Percentiles rank a stretch among this genome's conserved stretches.
Conservation (phyloP, 2,329 filamentous ascomycete species). For the Fusarium xylarioides region DNA sequence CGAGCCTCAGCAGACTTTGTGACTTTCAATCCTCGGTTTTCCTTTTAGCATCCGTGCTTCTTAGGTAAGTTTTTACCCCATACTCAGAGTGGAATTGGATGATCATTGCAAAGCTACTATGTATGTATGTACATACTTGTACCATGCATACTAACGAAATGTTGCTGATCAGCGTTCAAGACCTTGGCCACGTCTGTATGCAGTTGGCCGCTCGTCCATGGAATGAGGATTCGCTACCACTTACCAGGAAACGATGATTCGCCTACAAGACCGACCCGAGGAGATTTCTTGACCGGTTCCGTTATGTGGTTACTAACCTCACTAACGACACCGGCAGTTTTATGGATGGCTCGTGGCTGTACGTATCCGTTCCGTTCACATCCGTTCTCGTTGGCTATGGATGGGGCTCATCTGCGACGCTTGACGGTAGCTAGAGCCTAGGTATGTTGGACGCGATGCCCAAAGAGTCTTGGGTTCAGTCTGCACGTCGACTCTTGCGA, state of each 20-base stretch:
- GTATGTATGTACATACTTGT: not conserved
- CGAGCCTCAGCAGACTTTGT: not conserved
- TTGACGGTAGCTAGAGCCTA: not conserved
- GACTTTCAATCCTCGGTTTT: not conserved
- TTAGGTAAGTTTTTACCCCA: slow-evolving; percentile 21
- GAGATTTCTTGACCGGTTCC: slow-evolving; percentile 6
- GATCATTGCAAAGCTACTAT: slow-evolving; percentile 9
- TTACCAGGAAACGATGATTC: slow-evolving; percentile 10
- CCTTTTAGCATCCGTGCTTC: slow-evolving; percentile 6
- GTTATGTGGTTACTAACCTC: slow-evolving; percentile 5
- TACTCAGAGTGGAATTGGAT: slow-evolving; percentile 23
- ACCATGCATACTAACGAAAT: not conserved
- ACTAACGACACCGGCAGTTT: slow-evolving; percentile 17
- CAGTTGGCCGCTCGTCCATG: not conserved
- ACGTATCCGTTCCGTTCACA: not conserved
- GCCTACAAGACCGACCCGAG: not conserved
- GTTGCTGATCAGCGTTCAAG: slow-evolving; percentile 8
- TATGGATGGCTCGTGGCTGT: not conserved
- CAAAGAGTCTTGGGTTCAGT: slow-evolving; percentile 29
- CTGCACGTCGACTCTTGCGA: slow-evolving; percentile 34
- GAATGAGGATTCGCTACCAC: slow-evolving; percentile 15
- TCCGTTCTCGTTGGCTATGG: slow-evolving; percentile 17
- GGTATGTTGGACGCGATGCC: slow-evolving; percentile 20
- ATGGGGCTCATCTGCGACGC: slow-evolving; percentile 19
- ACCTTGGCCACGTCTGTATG: slow-evolving; percentile 12